A percentile compares a stretch with the other conserved stretches of the same genome.
Evolutionary conservation across 352 stramenopile genomes (phyloP).

Genomic region (Phytophthora melonis): DNA sequence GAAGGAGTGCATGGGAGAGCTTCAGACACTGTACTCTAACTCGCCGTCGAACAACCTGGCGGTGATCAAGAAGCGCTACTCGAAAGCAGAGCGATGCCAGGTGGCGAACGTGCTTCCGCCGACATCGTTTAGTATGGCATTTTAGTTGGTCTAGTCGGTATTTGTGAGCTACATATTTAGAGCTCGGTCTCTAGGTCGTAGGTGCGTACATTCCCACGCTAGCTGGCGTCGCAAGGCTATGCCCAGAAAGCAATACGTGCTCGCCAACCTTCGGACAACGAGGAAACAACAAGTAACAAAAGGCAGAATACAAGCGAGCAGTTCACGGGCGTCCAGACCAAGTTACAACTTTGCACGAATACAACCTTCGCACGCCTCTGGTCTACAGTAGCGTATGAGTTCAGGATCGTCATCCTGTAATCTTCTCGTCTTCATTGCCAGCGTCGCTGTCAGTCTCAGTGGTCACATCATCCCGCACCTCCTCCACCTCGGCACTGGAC

Average conservation of each 20-base stretch:
- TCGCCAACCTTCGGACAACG: slow-evolving; percentile 41
- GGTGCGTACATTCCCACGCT: slow-evolving; percentile 35
- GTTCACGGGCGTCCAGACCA: slow-evolving; percentile 17
- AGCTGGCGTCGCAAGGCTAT: slow-evolving; percentile 21
- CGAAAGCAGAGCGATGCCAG: slow-evolving; percentile 83
- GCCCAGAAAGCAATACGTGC: slow-evolving; percentile 35
- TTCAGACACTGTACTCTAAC: slow-evolving; percentile 84
- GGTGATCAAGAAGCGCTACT: slow-evolving; percentile 92
- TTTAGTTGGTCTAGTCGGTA: slow-evolving; percentile 63
- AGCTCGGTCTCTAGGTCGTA: slow-evolving; percentile 44
- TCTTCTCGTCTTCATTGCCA: slow-evolving; percentile 24
- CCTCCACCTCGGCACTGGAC: not conserved
- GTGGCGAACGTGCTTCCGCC: slow-evolving; percentile 79
- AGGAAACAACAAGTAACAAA: slow-evolving; percentile 46
- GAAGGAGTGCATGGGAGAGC: slow-evolving; percentile 85
- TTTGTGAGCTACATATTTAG: slow-evolving; percentile 63
- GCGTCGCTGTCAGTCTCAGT: slow-evolving; percentile 13
- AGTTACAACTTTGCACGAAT: slow-evolving; percentile 37
- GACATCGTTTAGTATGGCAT: slow-evolving; percentile 85
- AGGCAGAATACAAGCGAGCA: slow-evolving; percentile 41
- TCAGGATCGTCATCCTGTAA: slow-evolving; percentile 17
- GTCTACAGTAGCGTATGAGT: not conserved
- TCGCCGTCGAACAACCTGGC: slow-evolving; percentile 85
- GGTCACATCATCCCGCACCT: not conserved
- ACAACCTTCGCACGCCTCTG: too few species aligned